Base-by-base conservation (phyloP, 495 filamentous ascomycete genomes). In the Amorphotheca resinae region DNA sequence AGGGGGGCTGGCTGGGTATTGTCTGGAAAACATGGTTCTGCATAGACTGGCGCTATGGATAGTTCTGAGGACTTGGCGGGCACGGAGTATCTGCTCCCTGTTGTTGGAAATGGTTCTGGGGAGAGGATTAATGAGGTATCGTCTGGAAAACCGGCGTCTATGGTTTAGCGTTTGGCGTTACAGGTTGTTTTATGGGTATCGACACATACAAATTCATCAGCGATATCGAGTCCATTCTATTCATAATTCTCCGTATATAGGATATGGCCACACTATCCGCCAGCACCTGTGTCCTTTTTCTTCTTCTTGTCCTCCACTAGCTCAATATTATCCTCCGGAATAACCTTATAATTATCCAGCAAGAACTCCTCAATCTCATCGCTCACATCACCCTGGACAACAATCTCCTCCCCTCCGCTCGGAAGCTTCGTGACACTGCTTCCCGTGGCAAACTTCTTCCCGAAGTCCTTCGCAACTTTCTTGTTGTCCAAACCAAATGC, bases 361-460 rank as follows among this genome's bases (percentile, higher is more conserved):
- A 99, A 59, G 67, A 84, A 95, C 51, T 96, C 93, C 52, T 80
- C 74, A 42, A 99, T 80, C 60, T 96, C 91, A 57, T 87, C 87
- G 60, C 87, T 93, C 50, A 95, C 77, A 64, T 99, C 91, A 11
- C 91, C 91, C 62, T 99, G 91, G 31, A 99, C 87, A 23, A 93
- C 89, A 58, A 99, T 95, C 67, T 96, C 91, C 62, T 96, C 91
- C 9, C 80, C 79, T 1, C 87, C 89, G 35, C 76, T 80, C 17
- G 85, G 74, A 6, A 79, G 72, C 65, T 94, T 91, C 12, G 89
- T 96, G 32, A 96, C 88, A 11, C 77, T 84, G n/a, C 77, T 78
- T 0, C 91, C 91, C 1, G 91, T 95, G 14, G 93, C 93, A 58
- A 99, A 88, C 61, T 85, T 87, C 68, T 87, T 88, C 40, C 84